Percentiles rank a stretch among this genome's conserved stretches.
Conservation (phyloP, 371 early-diverging fungal species). For the Rhizopus sp. region DNA sequence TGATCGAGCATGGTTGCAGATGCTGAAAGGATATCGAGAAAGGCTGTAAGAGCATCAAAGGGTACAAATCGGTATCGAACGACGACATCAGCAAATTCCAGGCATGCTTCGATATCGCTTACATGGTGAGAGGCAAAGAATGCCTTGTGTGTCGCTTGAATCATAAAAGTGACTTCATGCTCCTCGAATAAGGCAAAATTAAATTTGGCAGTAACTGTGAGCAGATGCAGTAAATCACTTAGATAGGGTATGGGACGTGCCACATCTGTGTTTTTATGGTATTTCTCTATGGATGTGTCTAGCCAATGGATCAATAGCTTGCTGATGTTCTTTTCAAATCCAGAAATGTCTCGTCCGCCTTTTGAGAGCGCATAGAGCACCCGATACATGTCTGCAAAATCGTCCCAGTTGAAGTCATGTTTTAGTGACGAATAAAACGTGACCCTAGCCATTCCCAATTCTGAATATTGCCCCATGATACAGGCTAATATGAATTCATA, state of each 20-base stretch:
- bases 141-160: conserved; percentile 54
- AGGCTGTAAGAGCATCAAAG: conserved; percentile 50
- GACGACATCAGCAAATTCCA: conserved; percentile 70
- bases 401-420: conserved; percentile 57
- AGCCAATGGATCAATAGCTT: conserved; percentile 62
- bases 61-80: conserved; percentile 75
- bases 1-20: conserved; percentile 38
- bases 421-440: conserved; percentile 62
- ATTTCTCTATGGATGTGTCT: conserved; percentile 34
- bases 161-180: conserved; percentile 56
- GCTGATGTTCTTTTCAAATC: conserved; percentile 71
- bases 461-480: conserved; percentile 64
- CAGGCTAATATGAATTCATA: conserved; percentile 69
- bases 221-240: conserved; percentile 54
- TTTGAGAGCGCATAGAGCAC: conserved; percentile 64
- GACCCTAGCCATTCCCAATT: conserved; percentile 64
- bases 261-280: not conserved
- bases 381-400: conserved; percentile 58
- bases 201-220: conserved; percentile 67
- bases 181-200: conserved; percentile 71
- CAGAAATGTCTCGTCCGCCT: conserved; percentile 71
- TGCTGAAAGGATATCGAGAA: conserved; percentile 61
- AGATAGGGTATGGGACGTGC: conserved; percentile 39
- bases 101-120: conserved; percentile 53
- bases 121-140: conserved; percentile 46